phyloP scores from a whole-genome alignment of 2,329 filamentous ascomycete genomes.

The Aureobasidium lini region DNA sequence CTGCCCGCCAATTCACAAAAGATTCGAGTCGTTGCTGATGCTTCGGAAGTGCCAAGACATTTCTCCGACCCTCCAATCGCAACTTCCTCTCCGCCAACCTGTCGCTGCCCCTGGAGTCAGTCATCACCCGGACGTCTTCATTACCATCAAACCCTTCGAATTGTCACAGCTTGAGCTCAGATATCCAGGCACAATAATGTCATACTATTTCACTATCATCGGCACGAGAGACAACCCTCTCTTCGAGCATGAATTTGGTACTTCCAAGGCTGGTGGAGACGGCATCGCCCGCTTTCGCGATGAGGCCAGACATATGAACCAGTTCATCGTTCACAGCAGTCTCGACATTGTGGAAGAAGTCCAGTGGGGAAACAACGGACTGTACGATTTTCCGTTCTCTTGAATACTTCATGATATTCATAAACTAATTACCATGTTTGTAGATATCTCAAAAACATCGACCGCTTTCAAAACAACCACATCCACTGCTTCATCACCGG shows the following conservation, averaged over 20 bases:
- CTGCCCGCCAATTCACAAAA: background rate
- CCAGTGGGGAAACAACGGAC: slow-evolving; percentile 80
- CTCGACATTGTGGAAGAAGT: slow-evolving; percentile 94
- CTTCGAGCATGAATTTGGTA: slow-evolving; percentile 96
- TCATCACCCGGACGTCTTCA: background rate
- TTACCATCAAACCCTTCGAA: background rate
- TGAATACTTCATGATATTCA: background rate
- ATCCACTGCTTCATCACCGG: slow-evolving; percentile 92
- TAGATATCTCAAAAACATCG: slow-evolving; percentile 76
- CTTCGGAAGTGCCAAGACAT: slow-evolving; percentile 20
- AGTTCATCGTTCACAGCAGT: slow-evolving; percentile 91
- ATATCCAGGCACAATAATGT: slow-evolving; percentile 54
- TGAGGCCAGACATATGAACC: slow-evolving; percentile 86
- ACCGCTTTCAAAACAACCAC: slow-evolving; percentile 94
- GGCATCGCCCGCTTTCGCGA: slow-evolving; percentile 82
- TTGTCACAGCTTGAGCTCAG: background rate
- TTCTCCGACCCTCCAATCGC: background rate
- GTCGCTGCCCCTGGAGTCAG: background rate
- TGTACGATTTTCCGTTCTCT: slow-evolving; percentile 48
- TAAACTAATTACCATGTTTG: slow-evolving; percentile 46
- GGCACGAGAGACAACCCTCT: slow-evolving; percentile 92
- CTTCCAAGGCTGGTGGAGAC: slow-evolving; percentile 91
- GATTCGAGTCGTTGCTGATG: slow-evolving; percentile 9
- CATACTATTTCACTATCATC: slow-evolving; percentile 97
- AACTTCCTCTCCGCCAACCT: background rate